These are phyloP conservation scores for Boletus mariae DNA, from an alignment of 1,284 basidiomycete genomes.

Conservation along the genomic window DNA sequence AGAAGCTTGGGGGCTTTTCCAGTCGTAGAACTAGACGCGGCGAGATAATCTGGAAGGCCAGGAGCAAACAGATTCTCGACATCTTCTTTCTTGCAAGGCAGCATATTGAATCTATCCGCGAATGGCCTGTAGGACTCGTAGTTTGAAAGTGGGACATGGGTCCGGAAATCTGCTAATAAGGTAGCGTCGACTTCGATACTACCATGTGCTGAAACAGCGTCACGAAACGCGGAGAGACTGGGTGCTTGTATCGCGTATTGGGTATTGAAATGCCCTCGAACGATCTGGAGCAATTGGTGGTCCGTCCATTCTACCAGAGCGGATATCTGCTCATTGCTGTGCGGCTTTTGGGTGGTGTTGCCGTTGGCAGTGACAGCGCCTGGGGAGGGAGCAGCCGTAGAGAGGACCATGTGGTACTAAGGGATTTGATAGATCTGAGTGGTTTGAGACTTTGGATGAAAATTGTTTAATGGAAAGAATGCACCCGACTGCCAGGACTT, in stretches of 20 bases:
- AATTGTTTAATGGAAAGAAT: no score
- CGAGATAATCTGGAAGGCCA: background rate
- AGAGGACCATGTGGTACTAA: no score
- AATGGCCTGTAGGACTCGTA: constrained; percentile 21
- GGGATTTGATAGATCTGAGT: no score
- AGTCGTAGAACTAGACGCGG: background rate
- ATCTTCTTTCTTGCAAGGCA: constrained; percentile 5
- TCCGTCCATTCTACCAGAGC: no score
- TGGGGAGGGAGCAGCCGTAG: no score
- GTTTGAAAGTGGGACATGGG: constrained; percentile 10
- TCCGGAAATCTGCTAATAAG: constrained; percentile 11
- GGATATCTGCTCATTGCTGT: no score
- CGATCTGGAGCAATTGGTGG: no score
- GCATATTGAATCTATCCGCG: constrained; percentile 10
- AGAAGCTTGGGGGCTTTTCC: background rate
- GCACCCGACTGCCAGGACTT: no score
- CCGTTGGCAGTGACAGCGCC: background rate
- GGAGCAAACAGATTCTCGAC: constrained; percentile 2
- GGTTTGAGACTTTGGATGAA: no score
- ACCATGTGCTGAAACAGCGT: constrained; percentile 6
- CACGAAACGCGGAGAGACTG: constrained; percentile 12
- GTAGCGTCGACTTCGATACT: background rate
- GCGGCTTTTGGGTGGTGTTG: no score
- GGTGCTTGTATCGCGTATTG: constrained; percentile 7
- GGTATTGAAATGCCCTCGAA: constrained; percentile 6